A percentile compares a stretch with the other conserved stretches of the same genome.
Evolutionary conservation across 148 eudicot genomes (phyloP).

Genomic region (Spergularia marina): DNA sequence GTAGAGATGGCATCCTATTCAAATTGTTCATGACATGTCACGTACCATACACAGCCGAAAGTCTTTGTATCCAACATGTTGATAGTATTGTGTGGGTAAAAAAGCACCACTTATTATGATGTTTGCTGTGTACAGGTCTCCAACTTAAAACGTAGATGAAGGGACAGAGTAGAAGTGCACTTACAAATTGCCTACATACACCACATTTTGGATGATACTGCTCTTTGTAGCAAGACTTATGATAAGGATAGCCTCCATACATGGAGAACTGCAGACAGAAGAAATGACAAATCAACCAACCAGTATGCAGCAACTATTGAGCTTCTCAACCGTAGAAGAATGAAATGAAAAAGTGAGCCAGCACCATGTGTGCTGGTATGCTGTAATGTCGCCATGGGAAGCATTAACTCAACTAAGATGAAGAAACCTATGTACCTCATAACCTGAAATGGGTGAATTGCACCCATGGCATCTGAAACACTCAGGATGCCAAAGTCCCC

Average conservation of each 20-base stretch:
- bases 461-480: slow-evolving; percentile 89
- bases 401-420: background rate
- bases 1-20: background rate
- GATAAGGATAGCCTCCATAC: slow-evolving; percentile 73
- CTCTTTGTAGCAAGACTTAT: slow-evolving; percentile 85
- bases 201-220: slow-evolving; percentile 91
- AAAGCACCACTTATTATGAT: background rate
- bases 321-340: background rate
- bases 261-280: slow-evolving; percentile 61
- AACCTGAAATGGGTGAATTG: slow-evolving; percentile 71
- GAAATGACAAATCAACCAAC: slow-evolving; percentile 5
- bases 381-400: background rate
- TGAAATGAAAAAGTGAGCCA: background rate
- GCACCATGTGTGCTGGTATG: background rate
- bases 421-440: slow-evolving; percentile 47
- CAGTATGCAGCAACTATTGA: slow-evolving; percentile 13
- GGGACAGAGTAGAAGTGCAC: slow-evolving; percentile 24
- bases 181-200: slow-evolving; percentile 76
- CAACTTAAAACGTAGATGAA: background rate
- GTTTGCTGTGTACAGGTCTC: background rate
- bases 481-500: slow-evolving; percentile 90
- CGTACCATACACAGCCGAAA: background rate
- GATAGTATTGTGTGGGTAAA: background rate
- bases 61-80: background rate
- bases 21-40: background rate